Evolutionary conservation across 2,329 filamentous ascomycete genomes (phyloP).

Genomic region (Microdochium trichocladiopsis): DNA sequence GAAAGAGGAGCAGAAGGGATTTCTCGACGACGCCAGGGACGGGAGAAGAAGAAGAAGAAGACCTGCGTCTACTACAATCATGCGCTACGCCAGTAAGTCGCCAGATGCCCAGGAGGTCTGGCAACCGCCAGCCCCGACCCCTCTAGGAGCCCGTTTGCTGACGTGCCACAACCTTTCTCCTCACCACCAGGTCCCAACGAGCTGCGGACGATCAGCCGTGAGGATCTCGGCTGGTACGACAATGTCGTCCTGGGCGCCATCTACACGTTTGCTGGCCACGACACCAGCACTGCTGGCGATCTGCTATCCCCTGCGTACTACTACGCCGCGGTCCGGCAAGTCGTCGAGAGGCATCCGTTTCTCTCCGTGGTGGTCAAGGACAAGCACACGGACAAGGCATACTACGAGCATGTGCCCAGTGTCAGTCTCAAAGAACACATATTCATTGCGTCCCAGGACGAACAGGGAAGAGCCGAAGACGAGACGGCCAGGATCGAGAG

Average conservation of each 20-base stretch:
- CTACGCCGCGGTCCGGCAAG: constrained; percentile 23
- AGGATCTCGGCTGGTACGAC: constrained; percentile 31
- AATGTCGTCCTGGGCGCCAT: constrained; percentile 26
- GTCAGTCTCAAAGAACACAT: constrained; percentile 32
- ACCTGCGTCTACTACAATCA: too few relatives aligned
- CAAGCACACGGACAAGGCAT: constrained; percentile 26
- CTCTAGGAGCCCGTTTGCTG: too few relatives aligned
- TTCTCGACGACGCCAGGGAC: too few relatives aligned
- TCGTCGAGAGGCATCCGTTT: constrained; percentile 28
- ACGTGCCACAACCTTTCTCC: too few relatives aligned
- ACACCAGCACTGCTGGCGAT: constrained; percentile 4
- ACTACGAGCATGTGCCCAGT: constrained; percentile 17
- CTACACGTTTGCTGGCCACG: constrained; percentile 16
- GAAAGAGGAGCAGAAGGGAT: too few relatives aligned
- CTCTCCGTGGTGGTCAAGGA: constrained; percentile 26
- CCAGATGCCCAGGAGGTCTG: too few relatives aligned
- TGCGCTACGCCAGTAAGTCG: too few relatives aligned
- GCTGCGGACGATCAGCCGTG: constrained; percentile 29
- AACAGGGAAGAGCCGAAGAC: background rate
- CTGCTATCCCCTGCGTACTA: constrained; percentile 9
- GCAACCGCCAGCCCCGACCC: too few relatives aligned
- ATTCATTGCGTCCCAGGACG: constrained; percentile 11
- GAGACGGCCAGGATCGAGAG: constrained; percentile 12
- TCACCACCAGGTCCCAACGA: constrained; percentile 18
- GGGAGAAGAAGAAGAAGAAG: too few relatives aligned